phyloP scores from a whole-genome alignment of 192 early-diverging fungal species.

The Linnemannia zychae region DNA sequence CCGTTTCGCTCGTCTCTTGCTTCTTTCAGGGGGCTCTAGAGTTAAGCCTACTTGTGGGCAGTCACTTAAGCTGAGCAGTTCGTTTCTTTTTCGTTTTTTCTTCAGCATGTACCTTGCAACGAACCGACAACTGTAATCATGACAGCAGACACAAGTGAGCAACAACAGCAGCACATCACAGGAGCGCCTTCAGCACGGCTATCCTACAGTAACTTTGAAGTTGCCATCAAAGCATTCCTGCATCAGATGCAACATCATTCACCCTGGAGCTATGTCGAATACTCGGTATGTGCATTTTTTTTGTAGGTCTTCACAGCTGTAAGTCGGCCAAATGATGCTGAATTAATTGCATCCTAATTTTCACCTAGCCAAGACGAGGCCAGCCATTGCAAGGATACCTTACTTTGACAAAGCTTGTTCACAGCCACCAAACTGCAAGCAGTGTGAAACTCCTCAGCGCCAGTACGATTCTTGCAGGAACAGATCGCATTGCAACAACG shows the following conservation, averaged over 20 bases:
- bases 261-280: constrained; percentile 33
- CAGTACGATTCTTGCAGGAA: not conserved
- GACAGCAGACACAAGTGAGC: not conserved
- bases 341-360: not conserved
- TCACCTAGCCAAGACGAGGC: constrained; percentile 8
- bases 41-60: not conserved
- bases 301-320: not conserved
- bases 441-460: not conserved
- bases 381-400: constrained; percentile 27
- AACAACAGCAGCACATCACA: not conserved
- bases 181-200: constrained; percentile 24
- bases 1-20: not conserved
- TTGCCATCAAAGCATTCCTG: constrained; percentile 43
- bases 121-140: not conserved
- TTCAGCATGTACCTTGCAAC: not conserved
- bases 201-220: constrained; percentile 35
- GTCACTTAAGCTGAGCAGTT: no score
- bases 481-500: not conserved
- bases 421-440: not conserved
- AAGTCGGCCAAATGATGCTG: not conserved
- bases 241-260: constrained; percentile 18
- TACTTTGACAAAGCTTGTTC: constrained; percentile 6
- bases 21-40: not conserved
- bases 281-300: not conserved
- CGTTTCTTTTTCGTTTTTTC: not conserved